Percentiles rank a stretch among this genome's conserved stretches.
These are phyloP conservation scores for Aspergillus jensenii DNA, from an alignment of 2,329 filamentous ascomycete species.

Conservation along the genomic window DNA sequence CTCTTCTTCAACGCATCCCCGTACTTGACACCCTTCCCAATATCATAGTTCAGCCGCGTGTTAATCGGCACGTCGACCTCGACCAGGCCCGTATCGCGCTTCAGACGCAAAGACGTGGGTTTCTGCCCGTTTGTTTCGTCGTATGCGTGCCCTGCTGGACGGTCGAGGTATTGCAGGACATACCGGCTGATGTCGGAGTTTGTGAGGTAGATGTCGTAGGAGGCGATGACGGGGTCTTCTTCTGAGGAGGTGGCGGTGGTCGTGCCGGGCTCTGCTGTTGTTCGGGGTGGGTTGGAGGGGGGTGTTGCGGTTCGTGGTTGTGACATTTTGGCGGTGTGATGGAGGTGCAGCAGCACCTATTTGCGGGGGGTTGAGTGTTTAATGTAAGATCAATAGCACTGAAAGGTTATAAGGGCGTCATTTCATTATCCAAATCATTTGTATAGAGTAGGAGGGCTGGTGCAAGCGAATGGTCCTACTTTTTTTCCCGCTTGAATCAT, in stretches of 20 bases:
- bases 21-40: conserved; percentile 77
- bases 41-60: conserved; percentile 74
- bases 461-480: not conserved
- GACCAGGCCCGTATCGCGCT: conserved; percentile 76
- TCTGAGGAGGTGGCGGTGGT: not conserved
- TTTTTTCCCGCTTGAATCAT: not conserved
- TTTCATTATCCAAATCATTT: not conserved
- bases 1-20: conserved; percentile 69
- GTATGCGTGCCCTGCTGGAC: conserved; percentile 64
- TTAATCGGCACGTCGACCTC: conserved; percentile 89
- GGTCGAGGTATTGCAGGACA: conserved; percentile 80
- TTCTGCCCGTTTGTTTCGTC: conserved; percentile 54
- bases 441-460: not conserved
- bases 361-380: not conserved
- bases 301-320: not conserved
- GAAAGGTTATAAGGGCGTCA: not conserved
- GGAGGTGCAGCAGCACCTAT: too few species aligned
- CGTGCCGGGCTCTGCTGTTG: too few species aligned
- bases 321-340: not conserved
- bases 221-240: conserved; percentile 66
- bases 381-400: too few species aligned
- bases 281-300: not conserved
- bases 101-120: conserved; percentile 76
- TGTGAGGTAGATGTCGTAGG: conserved; percentile 85
- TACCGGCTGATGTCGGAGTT: conserved; percentile 69